These are phyloP conservation scores for Ceraceosorus guamensis DNA, from an alignment of 1,284 basidiomycete species.

Conservation along the genomic window DNA sequence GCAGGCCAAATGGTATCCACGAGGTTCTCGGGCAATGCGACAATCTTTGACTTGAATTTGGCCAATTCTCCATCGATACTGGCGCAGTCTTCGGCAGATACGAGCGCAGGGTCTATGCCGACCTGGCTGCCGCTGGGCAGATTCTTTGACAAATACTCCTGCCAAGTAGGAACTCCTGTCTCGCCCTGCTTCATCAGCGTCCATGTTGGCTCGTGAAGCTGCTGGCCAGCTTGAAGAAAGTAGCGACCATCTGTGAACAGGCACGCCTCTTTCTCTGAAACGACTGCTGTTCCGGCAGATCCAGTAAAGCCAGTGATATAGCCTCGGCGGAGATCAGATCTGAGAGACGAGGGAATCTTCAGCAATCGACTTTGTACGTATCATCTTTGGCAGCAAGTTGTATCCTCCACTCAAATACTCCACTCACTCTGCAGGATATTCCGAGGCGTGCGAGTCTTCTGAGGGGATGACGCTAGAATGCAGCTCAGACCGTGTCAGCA, in stretches of 20 bases:
- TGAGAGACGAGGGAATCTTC: background rate
- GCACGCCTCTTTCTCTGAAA: slow-evolving; percentile 56
- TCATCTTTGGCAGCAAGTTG: background rate
- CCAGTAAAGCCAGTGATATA: slow-evolving; percentile 80
- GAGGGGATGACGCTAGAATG: slow-evolving; percentile 40
- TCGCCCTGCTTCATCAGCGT: slow-evolving; percentile 76
- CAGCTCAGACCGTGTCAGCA: background rate
- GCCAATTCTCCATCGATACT: slow-evolving; percentile 24
- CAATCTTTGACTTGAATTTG: slow-evolving; percentile 23
- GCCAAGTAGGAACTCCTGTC: slow-evolving; percentile 77
- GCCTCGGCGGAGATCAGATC: slow-evolving; percentile 66
- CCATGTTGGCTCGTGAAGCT: slow-evolving; percentile 79
- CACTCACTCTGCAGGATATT: slow-evolving; percentile 56
- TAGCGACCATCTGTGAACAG: slow-evolving; percentile 91
- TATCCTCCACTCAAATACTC: background rate
- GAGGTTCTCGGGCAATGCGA: slow-evolving; percentile 61
- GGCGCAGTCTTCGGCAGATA: slow-evolving; percentile 44
- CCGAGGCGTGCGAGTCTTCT: slow-evolving; percentile 67
- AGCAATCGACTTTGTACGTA: too few species aligned
- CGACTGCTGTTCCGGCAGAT: slow-evolving; percentile 73
- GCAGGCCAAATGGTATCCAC: slow-evolving; percentile 74
- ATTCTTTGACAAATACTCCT: slow-evolving; percentile 33
- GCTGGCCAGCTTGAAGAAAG: slow-evolving; percentile 81
- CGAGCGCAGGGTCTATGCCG: slow-evolving; percentile 40
- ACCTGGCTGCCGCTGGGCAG: slow-evolving; percentile 25